Conservation (phyloP, 495 filamentous ascomycete species). For the Glarea lozoyensis region DNA sequence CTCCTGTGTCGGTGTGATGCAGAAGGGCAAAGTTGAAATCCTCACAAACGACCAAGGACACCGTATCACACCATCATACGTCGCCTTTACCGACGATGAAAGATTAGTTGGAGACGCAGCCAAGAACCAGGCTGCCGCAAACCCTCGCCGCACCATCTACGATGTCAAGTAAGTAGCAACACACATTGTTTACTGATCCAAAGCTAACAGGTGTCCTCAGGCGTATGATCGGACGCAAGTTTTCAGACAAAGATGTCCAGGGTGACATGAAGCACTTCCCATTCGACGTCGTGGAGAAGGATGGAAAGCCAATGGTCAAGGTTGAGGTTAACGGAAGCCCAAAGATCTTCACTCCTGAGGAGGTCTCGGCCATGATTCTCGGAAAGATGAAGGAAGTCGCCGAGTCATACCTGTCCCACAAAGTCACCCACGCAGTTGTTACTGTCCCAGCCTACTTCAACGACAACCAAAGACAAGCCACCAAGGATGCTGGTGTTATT, state of each 20-base stretch:
- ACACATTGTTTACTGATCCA: conserved; percentile 5
- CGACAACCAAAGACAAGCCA: conserved; percentile 95
- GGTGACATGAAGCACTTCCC: conserved; percentile 84
- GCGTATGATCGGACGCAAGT: conserved; percentile 87
- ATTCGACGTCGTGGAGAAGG: conserved; percentile 74
- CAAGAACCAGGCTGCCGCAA: conserved; percentile 97
- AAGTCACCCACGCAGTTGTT: conserved; percentile 93
- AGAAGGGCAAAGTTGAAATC: conserved; percentile 96
- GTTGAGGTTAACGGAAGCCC: conserved; percentile 65
- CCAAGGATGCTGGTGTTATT: conserved; percentile 94
- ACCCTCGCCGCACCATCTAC: conserved; percentile 82
- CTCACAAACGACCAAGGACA: conserved; percentile 97
- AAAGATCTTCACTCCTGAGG: conserved; percentile 79
- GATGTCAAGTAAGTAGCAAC: conserved; percentile 73
- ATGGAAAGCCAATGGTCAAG: conserved; percentile 72
- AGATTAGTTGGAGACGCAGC: conserved; percentile 96
- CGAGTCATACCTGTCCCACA: conserved; percentile 87
- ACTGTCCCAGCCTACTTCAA: conserved; percentile 99
- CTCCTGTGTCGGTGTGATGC: conserved; percentile 99
- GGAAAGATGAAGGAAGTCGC: conserved; percentile 98
- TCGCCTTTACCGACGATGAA: conserved; percentile 97
- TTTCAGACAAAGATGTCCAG: conserved; percentile 76
- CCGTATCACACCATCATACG: conserved; percentile 97
- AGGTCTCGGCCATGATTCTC: conserved; percentile 80
- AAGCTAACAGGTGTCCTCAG: conserved; percentile 32